Conservation (phyloP, 73 alveolate species). For the Uronychia setigera region DNA sequence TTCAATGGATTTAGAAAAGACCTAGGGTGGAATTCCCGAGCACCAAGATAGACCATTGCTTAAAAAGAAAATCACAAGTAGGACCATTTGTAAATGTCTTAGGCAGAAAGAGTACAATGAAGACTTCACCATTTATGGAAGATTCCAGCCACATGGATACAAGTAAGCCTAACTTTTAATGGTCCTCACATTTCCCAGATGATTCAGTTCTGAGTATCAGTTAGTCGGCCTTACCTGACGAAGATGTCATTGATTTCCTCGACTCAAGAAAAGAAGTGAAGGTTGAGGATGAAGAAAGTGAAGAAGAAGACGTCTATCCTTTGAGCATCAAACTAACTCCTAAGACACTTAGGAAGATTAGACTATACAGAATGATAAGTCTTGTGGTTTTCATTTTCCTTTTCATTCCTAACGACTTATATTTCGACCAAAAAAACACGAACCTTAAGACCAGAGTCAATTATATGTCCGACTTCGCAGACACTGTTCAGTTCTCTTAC, state of each 20-base stretch:
- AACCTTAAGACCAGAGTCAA: not conserved
- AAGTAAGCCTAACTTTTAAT: too few relatives aligned
- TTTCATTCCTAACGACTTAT: not conserved
- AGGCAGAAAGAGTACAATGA: too few relatives aligned
- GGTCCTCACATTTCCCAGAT: too few relatives aligned
- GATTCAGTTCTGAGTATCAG: too few relatives aligned
- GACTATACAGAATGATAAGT: not conserved
- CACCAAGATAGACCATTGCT: too few relatives aligned
- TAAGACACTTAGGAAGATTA: not conserved
- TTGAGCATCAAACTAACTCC: not conserved
- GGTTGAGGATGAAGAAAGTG: not conserved
- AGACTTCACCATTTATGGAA: too few relatives aligned
- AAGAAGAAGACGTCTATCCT: conserved; percentile 16
- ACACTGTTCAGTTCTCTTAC: not conserved
- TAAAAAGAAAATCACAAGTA: too few relatives aligned
- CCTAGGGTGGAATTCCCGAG: too few relatives aligned
- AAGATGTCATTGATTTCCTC: not conserved
- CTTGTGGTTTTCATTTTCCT: not conserved
- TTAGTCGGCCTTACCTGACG: not conserved
- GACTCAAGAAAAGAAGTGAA: not conserved
- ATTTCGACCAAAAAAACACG: not conserved
- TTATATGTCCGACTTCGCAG: not conserved
- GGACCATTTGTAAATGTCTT: too few relatives aligned
- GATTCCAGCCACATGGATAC: too few relatives aligned
- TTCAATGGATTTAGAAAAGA: too few relatives aligned